These are phyloP conservation scores for Babesia caballi DNA, from an alignment of 169 alveolate genomes.

Conservation along the genomic window DNA sequence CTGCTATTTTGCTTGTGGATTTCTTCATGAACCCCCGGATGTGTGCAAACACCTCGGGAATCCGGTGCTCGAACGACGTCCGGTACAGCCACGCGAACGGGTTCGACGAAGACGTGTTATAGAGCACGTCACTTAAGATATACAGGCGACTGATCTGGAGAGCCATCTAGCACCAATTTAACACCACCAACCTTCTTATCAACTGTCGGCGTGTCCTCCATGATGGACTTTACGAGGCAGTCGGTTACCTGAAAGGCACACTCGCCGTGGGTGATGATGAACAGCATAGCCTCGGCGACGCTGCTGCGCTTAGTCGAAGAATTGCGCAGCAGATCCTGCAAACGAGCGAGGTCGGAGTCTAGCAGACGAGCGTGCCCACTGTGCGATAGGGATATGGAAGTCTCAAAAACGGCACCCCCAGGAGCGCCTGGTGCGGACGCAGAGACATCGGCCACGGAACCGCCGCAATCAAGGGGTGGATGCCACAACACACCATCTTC, in stretches of 20 bases:
- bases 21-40: constrained; percentile 9
- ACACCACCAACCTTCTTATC: constrained; percentile 24
- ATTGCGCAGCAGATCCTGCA: constrained; percentile 7
- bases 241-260: constrained; percentile 60
- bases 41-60: constrained; percentile 51
- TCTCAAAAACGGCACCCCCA: not conserved
- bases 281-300: constrained; percentile 58
- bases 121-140: constrained; percentile 53
- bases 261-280: constrained; percentile 59
- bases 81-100: constrained; percentile 59
- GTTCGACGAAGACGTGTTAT: constrained; percentile 52
- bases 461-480: constrained; percentile 23
- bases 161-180: not conserved
- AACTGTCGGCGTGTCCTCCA: constrained; percentile 18
- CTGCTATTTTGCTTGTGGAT: constrained; percentile 50
- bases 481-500: constrained; percentile 20
- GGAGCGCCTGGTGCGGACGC: not conserved
- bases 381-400: not conserved
- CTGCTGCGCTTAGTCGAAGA: constrained; percentile 12
- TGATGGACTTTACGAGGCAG: constrained; percentile 6
- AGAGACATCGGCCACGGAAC: not conserved
- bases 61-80: constrained; percentile 35
- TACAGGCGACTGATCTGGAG: constrained; percentile 47
- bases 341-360: not conserved
- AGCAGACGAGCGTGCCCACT: constrained; percentile 34